These are phyloP conservation scores for Lecanoromycetidae sp. DNA, from an alignment of 2,329 filamentous ascomycete species.

Conservation along the genomic window DNA sequence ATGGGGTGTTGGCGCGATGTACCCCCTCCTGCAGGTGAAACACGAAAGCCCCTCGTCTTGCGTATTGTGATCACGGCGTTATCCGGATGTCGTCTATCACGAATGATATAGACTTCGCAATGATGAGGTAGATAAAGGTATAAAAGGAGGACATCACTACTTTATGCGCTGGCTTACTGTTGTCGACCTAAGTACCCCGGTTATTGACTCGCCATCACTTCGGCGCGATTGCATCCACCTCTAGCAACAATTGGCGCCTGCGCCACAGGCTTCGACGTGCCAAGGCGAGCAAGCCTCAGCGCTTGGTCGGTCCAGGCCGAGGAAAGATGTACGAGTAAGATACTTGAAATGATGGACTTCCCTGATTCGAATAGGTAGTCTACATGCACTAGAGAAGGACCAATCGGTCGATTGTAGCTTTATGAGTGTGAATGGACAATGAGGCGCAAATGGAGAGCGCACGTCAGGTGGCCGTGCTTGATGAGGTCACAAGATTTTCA, in stretches of 20 bases:
- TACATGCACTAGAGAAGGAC: too few relatives aligned
- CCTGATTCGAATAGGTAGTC: too few relatives aligned
- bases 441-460: too few relatives aligned
- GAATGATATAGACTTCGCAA: background rate
- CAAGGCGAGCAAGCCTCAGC: slow-evolving; percentile 2
- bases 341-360: too few relatives aligned
- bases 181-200: background rate
- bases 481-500: too few relatives aligned
- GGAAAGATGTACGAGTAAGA: background rate
- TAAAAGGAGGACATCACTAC: background rate
- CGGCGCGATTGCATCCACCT: background rate
- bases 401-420: too few relatives aligned
- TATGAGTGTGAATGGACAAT: too few relatives aligned
- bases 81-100: background rate
- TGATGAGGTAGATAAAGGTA: background rate
- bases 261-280: background rate
- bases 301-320: background rate
- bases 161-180: background rate
- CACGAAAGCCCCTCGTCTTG: slow-evolving; percentile 2
- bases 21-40: slow-evolving; percentile 1
- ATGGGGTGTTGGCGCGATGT: background rate
- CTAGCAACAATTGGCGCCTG: background rate
- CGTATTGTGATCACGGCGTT: background rate
- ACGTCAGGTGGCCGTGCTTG: too few relatives aligned
- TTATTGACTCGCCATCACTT: background rate